Base-by-base conservation (phyloP, 163 green algal genomes). In the Chlorella variabilis region DNA sequence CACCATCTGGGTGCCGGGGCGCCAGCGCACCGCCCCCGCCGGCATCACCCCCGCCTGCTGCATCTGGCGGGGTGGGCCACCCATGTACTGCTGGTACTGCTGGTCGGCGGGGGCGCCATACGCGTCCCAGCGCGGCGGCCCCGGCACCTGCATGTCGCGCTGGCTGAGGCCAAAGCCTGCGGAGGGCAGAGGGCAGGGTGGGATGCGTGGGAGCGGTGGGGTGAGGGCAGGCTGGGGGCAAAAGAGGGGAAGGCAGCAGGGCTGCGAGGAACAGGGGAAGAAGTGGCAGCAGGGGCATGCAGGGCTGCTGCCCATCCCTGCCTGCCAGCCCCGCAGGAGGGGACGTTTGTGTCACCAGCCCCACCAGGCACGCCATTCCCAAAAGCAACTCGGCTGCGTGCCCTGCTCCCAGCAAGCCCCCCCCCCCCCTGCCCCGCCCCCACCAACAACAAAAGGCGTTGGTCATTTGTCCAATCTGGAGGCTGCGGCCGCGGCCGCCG, bases 391-490 rank as follows among this genome's bases (percentile, higher is more conserved):
- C n/a, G n/a, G n/a, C n/a, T n/a, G n/a, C n/a, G n/a, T n/a, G n/a
- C n/a, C n/a, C n/a, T n/a, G n/a, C n/a, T n/a, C n/a, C n/a, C n/a
- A n/a, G n/a, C n/a, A n/a, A n/a, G n/a, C n/a, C n/a, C n/a, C n/a
- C n/a, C n/a, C n/a, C n/a, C n/a, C n/a, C n/a, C n/a, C n/a, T n/a
- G n/a, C n/a, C n/a, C n/a, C n/a, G n/a, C n/a, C n/a, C n/a, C 7
- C 51, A 54, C 77, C 65, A 48, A 83, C 83, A 77, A 85, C 75
- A 63, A 75, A 90, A 87, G 18, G 83, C 85, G 25, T 70, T 45
- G 2, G 77, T 62, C 41, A 90, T 80, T 20, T 90, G 80, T 6
- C 81, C 76, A 31, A 89, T 51, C 45, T 75, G 45, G 11, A 23
- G 31, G 33, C 48, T n/a, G 45, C 51, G 54, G 48, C 56, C 25